Percentiles rank a stretch among this genome's conserved stretches.
Conservation (phyloP, 495 filamentous ascomycete genomes). For the Neurospora hispaniola region DNA sequence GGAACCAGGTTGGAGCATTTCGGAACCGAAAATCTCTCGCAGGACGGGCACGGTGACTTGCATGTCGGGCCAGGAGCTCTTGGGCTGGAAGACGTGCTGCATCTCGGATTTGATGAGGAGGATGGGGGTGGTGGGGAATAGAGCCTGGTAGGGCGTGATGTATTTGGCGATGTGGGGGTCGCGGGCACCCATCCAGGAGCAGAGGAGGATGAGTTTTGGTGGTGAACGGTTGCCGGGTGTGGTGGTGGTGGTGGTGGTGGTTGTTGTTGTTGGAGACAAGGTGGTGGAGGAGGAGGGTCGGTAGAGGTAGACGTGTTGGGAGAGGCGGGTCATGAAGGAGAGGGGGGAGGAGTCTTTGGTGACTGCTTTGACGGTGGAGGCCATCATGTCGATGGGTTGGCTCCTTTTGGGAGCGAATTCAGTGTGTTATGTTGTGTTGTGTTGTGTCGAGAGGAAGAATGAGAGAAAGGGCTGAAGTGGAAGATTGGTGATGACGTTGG, state of each 20-base stretch:
- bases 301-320: constrained; percentile 26
- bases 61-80: constrained; percentile 5
- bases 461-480: neutral
- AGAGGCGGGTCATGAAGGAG: constrained; percentile 28
- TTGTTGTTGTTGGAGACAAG: neutral
- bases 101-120: constrained; percentile 28
- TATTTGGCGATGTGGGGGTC: constrained; percentile 37
- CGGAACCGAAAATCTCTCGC: neutral
- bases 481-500: neutral
- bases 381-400: constrained; percentile 6
- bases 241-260: neutral
- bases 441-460: neutral
- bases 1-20: neutral
- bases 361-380: constrained; percentile 6
- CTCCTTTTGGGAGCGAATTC: neutral
- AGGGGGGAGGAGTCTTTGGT: constrained; percentile 9
- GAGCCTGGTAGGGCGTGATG: constrained; percentile 26
- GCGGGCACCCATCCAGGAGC: constrained; percentile 36
- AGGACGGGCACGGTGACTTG: constrained; percentile 13
- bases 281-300: constrained; percentile 10
- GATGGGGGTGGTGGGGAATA: constrained; percentile 30
- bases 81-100: constrained; percentile 17
- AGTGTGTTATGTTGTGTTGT: neutral
- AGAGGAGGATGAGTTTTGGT: constrained; percentile 33
- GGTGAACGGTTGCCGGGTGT: neutral